Conservation (phyloP, 352 stramenopile genomes). For the Globisporangium apiculatum region DNA sequence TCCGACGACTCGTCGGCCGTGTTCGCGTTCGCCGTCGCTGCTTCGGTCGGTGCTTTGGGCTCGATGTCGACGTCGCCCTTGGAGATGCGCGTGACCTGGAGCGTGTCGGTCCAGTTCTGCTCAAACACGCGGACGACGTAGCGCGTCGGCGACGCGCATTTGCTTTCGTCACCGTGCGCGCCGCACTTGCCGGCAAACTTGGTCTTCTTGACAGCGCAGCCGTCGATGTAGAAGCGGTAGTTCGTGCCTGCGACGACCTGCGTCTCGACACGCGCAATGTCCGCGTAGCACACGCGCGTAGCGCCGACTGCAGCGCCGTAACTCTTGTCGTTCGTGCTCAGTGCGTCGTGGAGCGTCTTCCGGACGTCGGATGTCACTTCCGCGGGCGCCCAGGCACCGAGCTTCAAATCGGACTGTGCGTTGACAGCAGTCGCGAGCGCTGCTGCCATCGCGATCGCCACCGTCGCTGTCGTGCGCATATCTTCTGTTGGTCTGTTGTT, state of each 20-base stretch:
- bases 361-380: conserved; percentile 1
- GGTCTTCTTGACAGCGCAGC: conserved; percentile 29
- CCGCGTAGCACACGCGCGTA: conserved; percentile 35
- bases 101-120: conserved; percentile 56
- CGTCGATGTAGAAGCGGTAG: conserved; percentile 62
- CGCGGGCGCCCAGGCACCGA: conserved; percentile 1
- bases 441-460: background rate
- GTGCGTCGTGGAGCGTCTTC: conserved; percentile 7
- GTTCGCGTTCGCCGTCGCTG: background rate
- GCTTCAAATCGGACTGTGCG: conserved; percentile 14
- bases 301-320: conserved; percentile 22
- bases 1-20: background rate
- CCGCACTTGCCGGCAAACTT: conserved; percentile 39
- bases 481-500: too few species aligned
- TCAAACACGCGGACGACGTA: conserved; percentile 56
- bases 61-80: background rate
- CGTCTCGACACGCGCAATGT: conserved; percentile 17
- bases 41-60: background rate
- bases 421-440: background rate
- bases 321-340: conserved; percentile 7
- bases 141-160: conserved; percentile 16
- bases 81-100: conserved; percentile 47
- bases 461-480: background rate
- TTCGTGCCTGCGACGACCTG: conserved; percentile 72
- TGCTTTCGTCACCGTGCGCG: conserved; percentile 7